Percentiles rank a stretch among this genome's conserved stretches.
Conservation (phyloP, 2,329 filamentous ascomycete genomes). For the Fusarium sp. region DNA sequence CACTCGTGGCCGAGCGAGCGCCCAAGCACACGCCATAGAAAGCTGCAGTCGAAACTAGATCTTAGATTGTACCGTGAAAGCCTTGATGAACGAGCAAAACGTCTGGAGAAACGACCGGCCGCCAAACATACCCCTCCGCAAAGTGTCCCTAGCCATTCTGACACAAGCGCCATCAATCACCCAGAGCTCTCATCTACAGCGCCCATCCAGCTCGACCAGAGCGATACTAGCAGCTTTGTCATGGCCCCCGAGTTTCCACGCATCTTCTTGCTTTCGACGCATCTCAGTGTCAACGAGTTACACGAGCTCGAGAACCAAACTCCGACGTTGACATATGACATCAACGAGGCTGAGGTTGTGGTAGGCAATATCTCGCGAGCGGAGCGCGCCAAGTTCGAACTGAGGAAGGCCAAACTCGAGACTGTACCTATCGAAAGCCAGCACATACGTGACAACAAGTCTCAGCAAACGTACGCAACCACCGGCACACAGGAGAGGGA, state of each 20-base stretch:
- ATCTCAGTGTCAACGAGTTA: conserved; percentile 73
- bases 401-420: conserved; percentile 73
- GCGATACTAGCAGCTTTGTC: neutral
- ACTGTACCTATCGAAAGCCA: conserved; percentile 57
- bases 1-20: neutral
- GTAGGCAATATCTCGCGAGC: conserved; percentile 78
- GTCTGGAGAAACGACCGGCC: neutral
- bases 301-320: conserved; percentile 74
- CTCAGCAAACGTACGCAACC: neutral
- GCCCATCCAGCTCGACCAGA: neutral
- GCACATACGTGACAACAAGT: neutral
- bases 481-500: neutral
- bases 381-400: conserved; percentile 80
- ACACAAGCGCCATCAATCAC: neutral
- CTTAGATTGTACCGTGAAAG: neutral
- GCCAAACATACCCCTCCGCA: neutral
- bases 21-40: neutral
- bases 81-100: neutral
- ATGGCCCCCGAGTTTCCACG: conserved; percentile 61
- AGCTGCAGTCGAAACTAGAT: neutral
- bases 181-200: neutral
- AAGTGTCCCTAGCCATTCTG: neutral
- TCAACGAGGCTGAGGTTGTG: conserved; percentile 78
- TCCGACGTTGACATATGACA: conserved; percentile 75
- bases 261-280: conserved; percentile 79